Evolutionary conservation across 1,284 basidiomycete genomes (phyloP).

Genomic region (Fistulinella staudtii): DNA sequence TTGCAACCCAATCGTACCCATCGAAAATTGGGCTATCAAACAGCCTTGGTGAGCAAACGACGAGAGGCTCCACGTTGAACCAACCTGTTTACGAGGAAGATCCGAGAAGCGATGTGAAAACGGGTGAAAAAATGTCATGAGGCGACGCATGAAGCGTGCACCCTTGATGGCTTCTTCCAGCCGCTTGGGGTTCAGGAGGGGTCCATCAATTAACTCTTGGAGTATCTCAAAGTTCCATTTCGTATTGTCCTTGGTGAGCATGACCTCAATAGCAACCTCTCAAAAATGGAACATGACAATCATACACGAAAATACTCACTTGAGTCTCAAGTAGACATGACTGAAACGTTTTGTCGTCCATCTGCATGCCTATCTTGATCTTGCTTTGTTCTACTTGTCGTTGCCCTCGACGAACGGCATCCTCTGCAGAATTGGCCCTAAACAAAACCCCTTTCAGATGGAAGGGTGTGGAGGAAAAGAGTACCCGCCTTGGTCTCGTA

Average conservation of each 20-base stretch:
- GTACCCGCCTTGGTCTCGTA: constrained; percentile 54
- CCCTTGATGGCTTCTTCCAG: constrained; percentile 94
- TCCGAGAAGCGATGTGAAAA: constrained; percentile 82
- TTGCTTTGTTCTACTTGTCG: constrained; percentile 88
- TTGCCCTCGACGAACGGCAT: constrained; percentile 83
- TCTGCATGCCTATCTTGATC: constrained; percentile 84
- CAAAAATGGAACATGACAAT: constrained; percentile 1
- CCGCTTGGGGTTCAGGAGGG: constrained; percentile 86
- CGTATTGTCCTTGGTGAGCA: constrained; percentile 82
- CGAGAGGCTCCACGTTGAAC: constrained; percentile 12
- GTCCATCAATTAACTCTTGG: constrained; percentile 89
- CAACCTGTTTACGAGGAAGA: constrained; percentile 68
- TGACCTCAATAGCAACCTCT: constrained; percentile 54
- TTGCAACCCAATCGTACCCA: constrained; percentile 87
- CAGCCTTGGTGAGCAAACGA: neutral
- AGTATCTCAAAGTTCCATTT: constrained; percentile 93
- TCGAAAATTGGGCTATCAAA: constrained; percentile 60
- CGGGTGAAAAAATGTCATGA: constrained; percentile 93
- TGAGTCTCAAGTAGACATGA: constrained; percentile 80
- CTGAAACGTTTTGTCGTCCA: constrained; percentile 91
- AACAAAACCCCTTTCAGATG: neutral
- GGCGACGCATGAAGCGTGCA: constrained; percentile 80
- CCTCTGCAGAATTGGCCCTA: constrained; percentile 85
- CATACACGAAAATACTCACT: constrained; percentile 38
- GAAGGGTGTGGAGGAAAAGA: neutral